Evolutionary conservation across 2,329 filamentous ascomycete genomes (phyloP).

Genomic region (Fusarium setosum): DNA sequence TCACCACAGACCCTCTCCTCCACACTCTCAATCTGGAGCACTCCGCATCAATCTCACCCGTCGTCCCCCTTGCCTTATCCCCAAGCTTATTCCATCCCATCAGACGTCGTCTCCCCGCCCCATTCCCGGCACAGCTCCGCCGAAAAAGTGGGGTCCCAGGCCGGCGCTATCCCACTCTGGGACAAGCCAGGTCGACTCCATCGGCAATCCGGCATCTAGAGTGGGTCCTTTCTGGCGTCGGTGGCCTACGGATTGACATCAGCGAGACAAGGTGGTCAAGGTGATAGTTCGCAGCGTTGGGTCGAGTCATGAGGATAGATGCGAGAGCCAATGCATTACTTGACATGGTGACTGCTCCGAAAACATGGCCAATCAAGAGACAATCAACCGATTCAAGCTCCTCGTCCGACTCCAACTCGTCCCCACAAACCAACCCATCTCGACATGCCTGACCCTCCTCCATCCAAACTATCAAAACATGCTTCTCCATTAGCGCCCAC

Average conservation of each 20-base stretch:
- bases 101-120: neutral
- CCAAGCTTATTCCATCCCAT: neutral
- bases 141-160: slow-evolving; percentile 18
- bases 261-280: neutral
- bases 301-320: neutral
- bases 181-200: slow-evolving; percentile 5
- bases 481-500: slow-evolving; percentile 13
- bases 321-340: neutral
- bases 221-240: slow-evolving; percentile 5
- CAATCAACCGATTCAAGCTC: neutral
- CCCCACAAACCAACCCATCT: neutral
- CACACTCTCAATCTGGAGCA: slow-evolving; percentile 18
- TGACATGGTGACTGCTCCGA: neutral
- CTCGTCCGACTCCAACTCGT: neutral
- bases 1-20: slow-evolving; percentile 10
- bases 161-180: slow-evolving; percentile 21
- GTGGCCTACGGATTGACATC: slow-evolving; percentile 27
- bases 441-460: neutral
- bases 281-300: neutral
- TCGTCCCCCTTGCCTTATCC: too few relatives aligned
- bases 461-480: slow-evolving; percentile 10
- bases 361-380: neutral
- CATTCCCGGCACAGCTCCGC: slow-evolving; percentile 32
- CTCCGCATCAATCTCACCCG: neutral
- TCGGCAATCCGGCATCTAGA: slow-evolving; percentile 41